Evolutionary conservation across 768 basidiomycete species (phyloP), one percentile per base, ranked within the genome.

Genomic region (Rickenella mellea): DNA sequence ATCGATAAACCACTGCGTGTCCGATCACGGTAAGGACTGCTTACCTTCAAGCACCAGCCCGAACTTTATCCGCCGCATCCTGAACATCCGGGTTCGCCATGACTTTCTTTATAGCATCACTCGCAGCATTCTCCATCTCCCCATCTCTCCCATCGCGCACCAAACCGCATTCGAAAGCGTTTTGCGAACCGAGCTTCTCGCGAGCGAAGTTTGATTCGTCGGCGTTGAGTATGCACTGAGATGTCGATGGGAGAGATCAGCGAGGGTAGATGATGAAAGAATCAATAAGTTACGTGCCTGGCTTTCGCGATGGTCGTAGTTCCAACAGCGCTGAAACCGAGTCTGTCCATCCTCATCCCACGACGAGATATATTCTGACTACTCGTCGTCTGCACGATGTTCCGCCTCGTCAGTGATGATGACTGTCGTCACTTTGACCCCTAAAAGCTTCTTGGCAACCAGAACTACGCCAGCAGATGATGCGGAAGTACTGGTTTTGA

Each of bases 321-420:
- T 2, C 88, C 86, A 26, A 84, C 71, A n/a, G 78, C 80, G 41
- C 89, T 89, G 51, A 93, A 90, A 1, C 90, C 90, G 28, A 93
- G 68, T 49, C 79, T 71, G 45, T 81, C 78, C 65, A 90, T 80
- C 26, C 80, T 77, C 76, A 77, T 76, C 4, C 77, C 77, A 21
- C 80, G 53, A 33, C 77, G 55, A 52, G 78, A 74, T 42, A 76
- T 54, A 29, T 79, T 76, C 33, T 69, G 67, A 5, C 60, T 65
- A 27, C 55, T 72, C 21, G 65, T 68, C 50, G 60, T 66, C 30
- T 66, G 96, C 96, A 51, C 83, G 84, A 22, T 82, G 70, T 60
- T 98, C 93, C 0, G 91, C 96, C 52, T 90, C 90, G 15, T 85
- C 96, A 58, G 98, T 98, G 63, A 97, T 81, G 50, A 97, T 80